These are phyloP conservation scores for Mimosa bimucronata DNA, from an alignment of 306 rosid species.

Conservation along the genomic window DNA sequence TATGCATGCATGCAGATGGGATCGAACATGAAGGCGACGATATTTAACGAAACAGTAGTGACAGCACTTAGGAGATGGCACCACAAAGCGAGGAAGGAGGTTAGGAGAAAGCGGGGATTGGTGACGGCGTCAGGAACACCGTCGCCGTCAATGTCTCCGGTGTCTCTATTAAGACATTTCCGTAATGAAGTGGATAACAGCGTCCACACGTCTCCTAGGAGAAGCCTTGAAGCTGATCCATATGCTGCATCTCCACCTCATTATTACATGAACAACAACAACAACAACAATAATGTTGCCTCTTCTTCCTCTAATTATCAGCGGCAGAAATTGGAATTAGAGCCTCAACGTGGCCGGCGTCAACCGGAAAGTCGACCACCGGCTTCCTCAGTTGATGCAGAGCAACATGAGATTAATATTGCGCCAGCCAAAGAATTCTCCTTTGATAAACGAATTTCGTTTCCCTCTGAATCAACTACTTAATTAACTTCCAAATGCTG, in stretches of 20 bases:
- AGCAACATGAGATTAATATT: conserved; percentile 34
- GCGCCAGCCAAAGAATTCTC: conserved; percentile 57
- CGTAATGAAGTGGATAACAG: conserved; percentile 63
- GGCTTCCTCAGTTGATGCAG: not conserved
- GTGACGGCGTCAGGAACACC: conserved; percentile 56
- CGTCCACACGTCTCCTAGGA: conserved; percentile 49
- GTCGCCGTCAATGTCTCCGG: conserved; percentile 53
- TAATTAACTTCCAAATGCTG: not conserved
- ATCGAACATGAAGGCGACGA: conserved; percentile 75
- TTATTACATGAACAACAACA: no score
- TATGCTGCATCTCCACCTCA: conserved; percentile 52
- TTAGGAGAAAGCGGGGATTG: conserved; percentile 55
- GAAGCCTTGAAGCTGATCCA: conserved; percentile 20
- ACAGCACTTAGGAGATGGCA: conserved; percentile 77
- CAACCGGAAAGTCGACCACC: not conserved
- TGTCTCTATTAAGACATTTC: conserved; percentile 59
- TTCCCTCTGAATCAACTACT: not conserved
- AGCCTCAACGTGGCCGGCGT: not conserved
- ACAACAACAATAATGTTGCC: not conserved
- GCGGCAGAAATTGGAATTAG: conserved; percentile 40
- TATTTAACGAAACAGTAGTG: conserved; percentile 82
- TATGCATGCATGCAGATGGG: conserved; percentile 69
- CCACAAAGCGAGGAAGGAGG: conserved; percentile 60
- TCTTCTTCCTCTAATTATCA: conserved; percentile 19
- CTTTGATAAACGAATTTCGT: conserved; percentile 46